Evolutionary conservation across 176 grass and related monocot genomes (phyloP).

Genomic region (Secale cereale): DNA sequence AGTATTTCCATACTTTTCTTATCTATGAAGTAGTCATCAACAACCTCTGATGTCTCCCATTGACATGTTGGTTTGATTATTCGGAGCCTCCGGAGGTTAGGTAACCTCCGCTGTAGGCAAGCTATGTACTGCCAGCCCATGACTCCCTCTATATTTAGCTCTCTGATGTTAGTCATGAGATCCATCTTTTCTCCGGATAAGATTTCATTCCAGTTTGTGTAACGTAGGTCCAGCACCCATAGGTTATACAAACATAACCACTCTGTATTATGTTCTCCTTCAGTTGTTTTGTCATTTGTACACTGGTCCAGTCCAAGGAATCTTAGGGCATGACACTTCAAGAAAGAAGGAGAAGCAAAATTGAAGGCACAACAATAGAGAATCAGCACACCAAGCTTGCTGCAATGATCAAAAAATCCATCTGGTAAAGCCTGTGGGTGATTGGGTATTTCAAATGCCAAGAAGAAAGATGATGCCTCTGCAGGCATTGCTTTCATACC

Average conservation of each 20-base stretch:
- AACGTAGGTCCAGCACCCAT: not conserved
- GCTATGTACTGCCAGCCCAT: not conserved
- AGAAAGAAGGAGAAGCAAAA: constrained; percentile 15
- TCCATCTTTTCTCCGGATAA: not conserved
- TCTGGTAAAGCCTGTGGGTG: not conserved
- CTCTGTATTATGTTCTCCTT: not conserved
- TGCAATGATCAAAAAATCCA: not conserved
- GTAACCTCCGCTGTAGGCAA: not conserved
- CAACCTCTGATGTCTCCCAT: not conserved
- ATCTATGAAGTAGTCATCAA: not conserved
- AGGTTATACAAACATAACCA: not conserved
- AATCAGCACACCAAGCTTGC: not conserved
- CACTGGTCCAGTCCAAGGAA: not conserved
- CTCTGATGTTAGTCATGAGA: not conserved
- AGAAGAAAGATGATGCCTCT: not conserved
- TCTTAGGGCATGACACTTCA: not conserved
- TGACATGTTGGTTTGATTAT: not conserved
- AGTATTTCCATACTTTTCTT: not conserved
- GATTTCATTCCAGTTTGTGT: not conserved
- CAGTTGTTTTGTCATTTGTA: not conserved
- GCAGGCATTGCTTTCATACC: too few species aligned
- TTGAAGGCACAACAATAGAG: not conserved
- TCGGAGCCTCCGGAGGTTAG: not conserved
- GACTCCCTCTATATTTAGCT: not conserved
- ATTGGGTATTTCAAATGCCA: not conserved